Evolutionary conservation across 441 rosid species (phyloP).

Genomic region (Kokia cookei): DNA sequence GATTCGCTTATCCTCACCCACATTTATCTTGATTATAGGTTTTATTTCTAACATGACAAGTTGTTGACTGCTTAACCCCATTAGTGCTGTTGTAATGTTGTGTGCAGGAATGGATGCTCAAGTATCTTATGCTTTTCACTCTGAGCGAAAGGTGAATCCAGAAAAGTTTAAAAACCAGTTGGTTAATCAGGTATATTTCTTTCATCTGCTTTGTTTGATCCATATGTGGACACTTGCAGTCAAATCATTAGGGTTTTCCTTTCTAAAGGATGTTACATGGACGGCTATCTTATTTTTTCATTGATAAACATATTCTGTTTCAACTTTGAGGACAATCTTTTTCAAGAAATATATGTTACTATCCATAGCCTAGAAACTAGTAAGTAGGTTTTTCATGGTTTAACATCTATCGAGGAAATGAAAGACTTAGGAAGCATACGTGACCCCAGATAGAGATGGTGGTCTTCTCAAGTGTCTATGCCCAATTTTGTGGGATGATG

Average conservation of each 20-base stretch:
- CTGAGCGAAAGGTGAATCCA: conserved; percentile 84
- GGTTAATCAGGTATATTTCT: conserved; percentile 69
- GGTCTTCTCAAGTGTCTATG: background rate
- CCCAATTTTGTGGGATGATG: background rate
- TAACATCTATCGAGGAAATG: background rate
- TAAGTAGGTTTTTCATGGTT: background rate
- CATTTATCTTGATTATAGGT: background rate
- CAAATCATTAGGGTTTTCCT: background rate
- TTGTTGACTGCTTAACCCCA: background rate
- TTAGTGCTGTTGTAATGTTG: conserved; percentile 10
- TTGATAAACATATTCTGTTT: background rate
- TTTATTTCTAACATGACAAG: background rate
- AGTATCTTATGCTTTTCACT: conserved; percentile 93
- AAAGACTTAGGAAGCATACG: background rate
- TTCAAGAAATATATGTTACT: background rate
- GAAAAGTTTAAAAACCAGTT: conserved; percentile 91
- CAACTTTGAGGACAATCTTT: background rate
- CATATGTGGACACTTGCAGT: background rate
- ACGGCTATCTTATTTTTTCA: background rate
- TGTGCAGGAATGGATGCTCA: conserved; percentile 95
- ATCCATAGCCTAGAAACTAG: background rate
- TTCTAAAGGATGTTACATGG: background rate
- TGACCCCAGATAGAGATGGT: background rate
- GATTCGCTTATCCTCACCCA: background rate
- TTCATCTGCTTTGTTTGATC: background rate